Evolutionary conservation across 192 early-diverging fungal species (phyloP).

Genomic region (Kickxella alabastrina): DNA sequence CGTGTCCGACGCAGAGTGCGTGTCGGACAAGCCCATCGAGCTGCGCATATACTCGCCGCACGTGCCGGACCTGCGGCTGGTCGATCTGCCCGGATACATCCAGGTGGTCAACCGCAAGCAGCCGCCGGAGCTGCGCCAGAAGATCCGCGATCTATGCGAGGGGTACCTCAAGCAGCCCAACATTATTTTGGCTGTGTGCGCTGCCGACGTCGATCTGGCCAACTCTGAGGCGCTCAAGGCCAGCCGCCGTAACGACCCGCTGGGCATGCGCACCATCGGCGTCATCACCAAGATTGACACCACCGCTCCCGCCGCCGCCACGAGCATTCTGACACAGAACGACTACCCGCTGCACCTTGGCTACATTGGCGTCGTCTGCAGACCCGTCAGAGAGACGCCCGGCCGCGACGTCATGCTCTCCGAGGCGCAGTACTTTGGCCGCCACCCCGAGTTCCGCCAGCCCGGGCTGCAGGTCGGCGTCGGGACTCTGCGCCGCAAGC

Average conservation of each 20-base stretch:
- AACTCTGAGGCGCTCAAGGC: slow-evolving; percentile 80
- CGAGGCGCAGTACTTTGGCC: slow-evolving; percentile 60
- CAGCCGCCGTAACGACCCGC: slow-evolving; percentile 72
- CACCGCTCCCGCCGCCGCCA: slow-evolving; percentile 74
- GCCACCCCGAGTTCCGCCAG: slow-evolving; percentile 53
- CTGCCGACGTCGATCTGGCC: slow-evolving; percentile 81
- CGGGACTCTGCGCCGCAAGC: slow-evolving; percentile 73
- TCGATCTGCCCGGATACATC: slow-evolving; percentile 85
- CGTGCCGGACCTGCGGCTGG: slow-evolving; percentile 77
- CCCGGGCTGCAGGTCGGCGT: slow-evolving; percentile 74
- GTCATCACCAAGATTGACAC: slow-evolving; percentile 88
- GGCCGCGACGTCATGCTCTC: slow-evolving; percentile 31
- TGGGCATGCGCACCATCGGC: slow-evolving; percentile 76
- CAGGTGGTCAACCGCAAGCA: slow-evolving; percentile 81
- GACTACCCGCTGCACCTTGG: slow-evolving; percentile 94
- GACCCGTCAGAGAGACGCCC: slow-evolving; percentile 48
- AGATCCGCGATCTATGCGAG: slow-evolving; percentile 81
- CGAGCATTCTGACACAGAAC: slow-evolving; percentile 76
- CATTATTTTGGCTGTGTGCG: slow-evolving; percentile 80
- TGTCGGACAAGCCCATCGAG: slow-evolving; percentile 79
- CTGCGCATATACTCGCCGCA: slow-evolving; percentile 80
- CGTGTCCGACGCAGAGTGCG: slow-evolving; percentile 88
- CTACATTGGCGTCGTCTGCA: slow-evolving; percentile 95
- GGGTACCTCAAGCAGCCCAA: slow-evolving; percentile 77
- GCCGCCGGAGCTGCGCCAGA: slow-evolving; percentile 69